Conservation (phyloP, 139 green algal species). For the Spirogloea muscicola region DNA sequence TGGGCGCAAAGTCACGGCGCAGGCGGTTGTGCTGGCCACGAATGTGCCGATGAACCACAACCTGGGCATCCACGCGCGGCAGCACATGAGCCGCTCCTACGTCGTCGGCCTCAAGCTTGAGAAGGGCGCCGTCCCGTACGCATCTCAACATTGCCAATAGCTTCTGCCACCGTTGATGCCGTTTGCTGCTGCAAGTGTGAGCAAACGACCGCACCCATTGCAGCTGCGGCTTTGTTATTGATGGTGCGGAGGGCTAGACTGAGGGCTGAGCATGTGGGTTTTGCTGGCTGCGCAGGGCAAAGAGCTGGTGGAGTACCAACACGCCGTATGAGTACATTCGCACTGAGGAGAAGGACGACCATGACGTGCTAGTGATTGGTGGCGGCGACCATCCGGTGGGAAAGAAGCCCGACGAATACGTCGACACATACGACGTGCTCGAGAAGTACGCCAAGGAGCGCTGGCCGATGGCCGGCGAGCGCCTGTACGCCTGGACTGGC, state of each 20-base stretch:
- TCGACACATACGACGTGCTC: slow-evolving; percentile 52
- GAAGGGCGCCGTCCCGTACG: slow-evolving; percentile 32
- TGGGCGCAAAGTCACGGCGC: slow-evolving; percentile 15
- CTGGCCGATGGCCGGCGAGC: slow-evolving; percentile 50
- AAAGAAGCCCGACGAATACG: slow-evolving; percentile 50
- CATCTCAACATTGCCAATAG: no score
- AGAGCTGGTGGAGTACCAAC: no score
- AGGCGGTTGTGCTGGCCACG: slow-evolving; percentile 62
- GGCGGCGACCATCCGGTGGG: slow-evolving; percentile 43
- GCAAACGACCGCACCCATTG: no score
- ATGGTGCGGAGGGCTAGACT: no score
- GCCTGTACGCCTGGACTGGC: slow-evolving; percentile 58
- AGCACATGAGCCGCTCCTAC: slow-evolving; percentile 58
- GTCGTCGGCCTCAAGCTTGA: slow-evolving; percentile 51
- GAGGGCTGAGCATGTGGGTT: no score
- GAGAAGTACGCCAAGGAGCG: slow-evolving; percentile 48
- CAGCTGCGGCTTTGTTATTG: no score
- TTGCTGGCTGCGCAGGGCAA: no score
- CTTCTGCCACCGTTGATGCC: no score
- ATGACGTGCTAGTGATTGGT: slow-evolving; percentile 58
- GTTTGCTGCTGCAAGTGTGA: no score
- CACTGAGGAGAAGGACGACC: slow-evolving; percentile 27
- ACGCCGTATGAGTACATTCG: slow-evolving; percentile 63
- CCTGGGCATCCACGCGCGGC: slow-evolving; percentile 61
- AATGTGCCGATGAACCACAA: slow-evolving; percentile 67